These are phyloP conservation scores for Clonostachys chloroleuca DNA, from an alignment of 2,329 filamentous ascomycete species.

Conservation along the genomic window DNA sequence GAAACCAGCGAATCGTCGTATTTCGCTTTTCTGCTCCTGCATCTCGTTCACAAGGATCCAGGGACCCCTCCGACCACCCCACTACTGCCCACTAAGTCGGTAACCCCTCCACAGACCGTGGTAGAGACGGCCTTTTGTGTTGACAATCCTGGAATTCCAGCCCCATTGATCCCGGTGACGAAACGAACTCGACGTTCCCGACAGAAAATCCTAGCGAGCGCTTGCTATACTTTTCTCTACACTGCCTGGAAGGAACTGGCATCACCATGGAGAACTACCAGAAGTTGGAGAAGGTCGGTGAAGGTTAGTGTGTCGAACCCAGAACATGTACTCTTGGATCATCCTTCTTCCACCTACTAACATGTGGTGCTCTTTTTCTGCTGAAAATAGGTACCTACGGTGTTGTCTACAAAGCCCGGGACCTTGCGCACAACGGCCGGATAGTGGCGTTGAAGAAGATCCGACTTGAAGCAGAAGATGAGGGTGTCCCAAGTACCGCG, in stretches of 20 bases:
- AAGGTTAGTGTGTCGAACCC: conserved; percentile 55
- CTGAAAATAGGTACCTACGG: conserved; percentile 73
- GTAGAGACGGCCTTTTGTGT: no score
- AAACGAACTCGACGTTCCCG: no score
- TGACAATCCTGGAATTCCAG: no score
- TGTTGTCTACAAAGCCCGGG: conserved; percentile 90
- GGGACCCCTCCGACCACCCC: no score
- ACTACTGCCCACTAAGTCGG: not conserved
- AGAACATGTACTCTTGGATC: not conserved
- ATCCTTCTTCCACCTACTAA: not conserved
- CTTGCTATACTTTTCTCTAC: no score
- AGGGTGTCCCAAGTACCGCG: conserved; percentile 86
- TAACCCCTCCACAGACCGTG: not conserved
- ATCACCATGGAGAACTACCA: conserved; percentile 88
- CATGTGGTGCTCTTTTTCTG: not conserved
- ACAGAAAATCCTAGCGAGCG: no score
- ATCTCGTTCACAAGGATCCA: no score
- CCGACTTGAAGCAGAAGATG: conserved; percentile 89
- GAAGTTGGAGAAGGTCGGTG: conserved; percentile 93
- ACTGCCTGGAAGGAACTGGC: no score
- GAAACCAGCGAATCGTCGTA: no score
- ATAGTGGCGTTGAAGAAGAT: conserved; percentile 96
- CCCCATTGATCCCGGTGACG: no score
- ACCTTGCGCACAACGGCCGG: conserved; percentile 74
- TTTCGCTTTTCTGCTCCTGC: no score